Conservation (phyloP, 2,329 filamentous ascomycete species). For the Neofusicoccum laricinum region DNA sequence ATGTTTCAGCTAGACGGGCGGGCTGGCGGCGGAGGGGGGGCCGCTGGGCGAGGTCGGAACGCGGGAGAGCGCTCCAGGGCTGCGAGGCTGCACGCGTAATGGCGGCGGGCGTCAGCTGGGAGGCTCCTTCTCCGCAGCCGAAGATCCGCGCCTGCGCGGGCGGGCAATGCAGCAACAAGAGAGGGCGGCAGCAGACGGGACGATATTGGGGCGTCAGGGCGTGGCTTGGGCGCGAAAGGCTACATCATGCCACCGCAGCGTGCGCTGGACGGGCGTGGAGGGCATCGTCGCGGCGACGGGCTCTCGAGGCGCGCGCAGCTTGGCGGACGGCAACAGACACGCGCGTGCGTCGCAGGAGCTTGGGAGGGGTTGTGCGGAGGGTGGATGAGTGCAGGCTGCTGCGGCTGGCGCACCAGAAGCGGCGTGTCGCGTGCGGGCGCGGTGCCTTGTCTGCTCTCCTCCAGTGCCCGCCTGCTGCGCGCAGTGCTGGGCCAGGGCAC, state of each 20-base stretch:
- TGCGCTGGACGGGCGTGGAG: neutral
- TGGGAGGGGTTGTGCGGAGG: neutral
- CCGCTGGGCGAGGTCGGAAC: neutral
- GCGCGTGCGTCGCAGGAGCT: neutral
- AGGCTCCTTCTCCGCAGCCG: slow-evolving; percentile 4
- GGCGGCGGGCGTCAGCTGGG: neutral
- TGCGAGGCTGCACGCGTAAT: neutral
- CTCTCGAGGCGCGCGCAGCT: neutral
- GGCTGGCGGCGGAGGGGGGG: neutral
- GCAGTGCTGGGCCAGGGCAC: neutral
- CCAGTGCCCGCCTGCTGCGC: neutral
- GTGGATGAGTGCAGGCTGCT: neutral
- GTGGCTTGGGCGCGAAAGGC: neutral
- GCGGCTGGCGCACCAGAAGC: neutral
- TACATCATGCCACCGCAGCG: neutral
- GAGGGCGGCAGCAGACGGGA: neutral
- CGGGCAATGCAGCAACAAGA: neutral
- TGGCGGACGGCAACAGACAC: neutral
- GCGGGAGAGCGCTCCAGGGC: neutral
- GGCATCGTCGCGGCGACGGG: neutral
- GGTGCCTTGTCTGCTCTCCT: neutral
- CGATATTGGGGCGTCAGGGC: neutral
- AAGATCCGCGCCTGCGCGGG: neutral
- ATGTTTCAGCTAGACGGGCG: slow-evolving; percentile 1
- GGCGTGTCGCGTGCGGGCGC: neutral